Conservation (phyloP, 1,284 basidiomycete species). For the Coniferiporia weirii region DNA sequence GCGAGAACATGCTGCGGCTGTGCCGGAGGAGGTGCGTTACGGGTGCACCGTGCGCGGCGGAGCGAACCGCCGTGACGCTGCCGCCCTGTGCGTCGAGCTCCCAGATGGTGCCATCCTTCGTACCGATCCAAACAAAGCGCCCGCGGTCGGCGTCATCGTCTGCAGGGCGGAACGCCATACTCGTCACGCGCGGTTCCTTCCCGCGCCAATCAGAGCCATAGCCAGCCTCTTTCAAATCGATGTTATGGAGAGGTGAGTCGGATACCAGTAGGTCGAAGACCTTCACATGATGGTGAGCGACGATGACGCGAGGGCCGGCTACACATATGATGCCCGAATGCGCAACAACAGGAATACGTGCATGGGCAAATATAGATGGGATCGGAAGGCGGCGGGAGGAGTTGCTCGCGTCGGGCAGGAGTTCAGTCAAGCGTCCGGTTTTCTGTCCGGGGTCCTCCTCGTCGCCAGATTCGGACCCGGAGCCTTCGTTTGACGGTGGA, state of each 20-base stretch:
- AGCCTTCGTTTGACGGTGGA: constrained; percentile 29
- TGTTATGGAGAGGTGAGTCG: constrained; percentile 41
- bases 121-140: constrained; percentile 75
- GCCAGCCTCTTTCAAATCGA: constrained; percentile 61
- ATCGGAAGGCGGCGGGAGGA: constrained; percentile 77
- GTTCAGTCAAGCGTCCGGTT: constrained; percentile 40
- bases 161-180: constrained; percentile 69
- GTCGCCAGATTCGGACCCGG: constrained; percentile 38
- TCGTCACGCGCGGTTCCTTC: constrained; percentile 69
- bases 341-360: constrained; percentile 52
- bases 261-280: constrained; percentile 54
- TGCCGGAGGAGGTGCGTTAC: constrained; percentile 72
- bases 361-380: constrained; percentile 39
- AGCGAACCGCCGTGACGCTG: constrained; percentile 49
- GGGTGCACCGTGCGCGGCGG: constrained; percentile 57
- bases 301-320: constrained; percentile 63
- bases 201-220: constrained; percentile 36
- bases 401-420: constrained; percentile 75
- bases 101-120: constrained; percentile 81
- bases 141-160: constrained; percentile 34
- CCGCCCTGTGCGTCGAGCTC: constrained; percentile 73
- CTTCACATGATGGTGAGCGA: constrained; percentile 55
- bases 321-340: constrained; percentile 52
- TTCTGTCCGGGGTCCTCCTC: constrained; percentile 38
- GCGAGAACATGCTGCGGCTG: constrained; percentile 61